phyloP scores from a whole-genome alignment of 441 rosid species.

The Syzygium malaccense region DNA sequence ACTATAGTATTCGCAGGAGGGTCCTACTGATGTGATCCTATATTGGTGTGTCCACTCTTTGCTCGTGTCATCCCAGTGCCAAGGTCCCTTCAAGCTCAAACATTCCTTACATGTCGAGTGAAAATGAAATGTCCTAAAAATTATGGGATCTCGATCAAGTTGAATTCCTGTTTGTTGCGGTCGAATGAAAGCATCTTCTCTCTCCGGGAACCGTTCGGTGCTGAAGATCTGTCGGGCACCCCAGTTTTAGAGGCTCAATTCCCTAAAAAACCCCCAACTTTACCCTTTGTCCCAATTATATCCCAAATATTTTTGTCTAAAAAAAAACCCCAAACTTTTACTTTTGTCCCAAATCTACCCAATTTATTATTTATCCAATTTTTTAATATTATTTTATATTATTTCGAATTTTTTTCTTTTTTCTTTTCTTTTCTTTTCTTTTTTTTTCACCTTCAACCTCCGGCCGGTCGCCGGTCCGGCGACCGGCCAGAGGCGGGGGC shows the following conservation, averaged over 20 bases:
- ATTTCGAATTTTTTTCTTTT: too few relatives aligned
- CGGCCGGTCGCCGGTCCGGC: too few relatives aligned
- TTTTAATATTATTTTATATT: too few relatives aligned
- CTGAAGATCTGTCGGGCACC: not conserved
- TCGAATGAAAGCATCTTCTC: not conserved
- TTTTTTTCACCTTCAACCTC: too few relatives aligned
- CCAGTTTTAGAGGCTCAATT: not conserved
- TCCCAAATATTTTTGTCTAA: too few relatives aligned
- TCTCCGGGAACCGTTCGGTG: not conserved
- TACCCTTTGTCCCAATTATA: too few relatives aligned
- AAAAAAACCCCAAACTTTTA: too few relatives aligned
- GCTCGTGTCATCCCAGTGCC: not conserved
- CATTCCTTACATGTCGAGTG: not conserved
- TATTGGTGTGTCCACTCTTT: not conserved
- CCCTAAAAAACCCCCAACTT: too few relatives aligned
- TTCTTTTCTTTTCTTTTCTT: too few relatives aligned
- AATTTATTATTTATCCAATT: too few relatives aligned
- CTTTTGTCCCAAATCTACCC: too few relatives aligned
- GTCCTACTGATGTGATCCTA: not conserved
- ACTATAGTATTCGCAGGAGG: not conserved
- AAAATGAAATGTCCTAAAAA: not conserved
- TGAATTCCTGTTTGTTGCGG: not conserved
- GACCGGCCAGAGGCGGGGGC: too few relatives aligned
- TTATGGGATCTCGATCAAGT: not conserved
- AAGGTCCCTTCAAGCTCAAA: not conserved